These are phyloP conservation scores for Talaromyces trachyspermus DNA, from an alignment of 495 filamentous ascomycete genomes.

Conservation along the genomic window DNA sequence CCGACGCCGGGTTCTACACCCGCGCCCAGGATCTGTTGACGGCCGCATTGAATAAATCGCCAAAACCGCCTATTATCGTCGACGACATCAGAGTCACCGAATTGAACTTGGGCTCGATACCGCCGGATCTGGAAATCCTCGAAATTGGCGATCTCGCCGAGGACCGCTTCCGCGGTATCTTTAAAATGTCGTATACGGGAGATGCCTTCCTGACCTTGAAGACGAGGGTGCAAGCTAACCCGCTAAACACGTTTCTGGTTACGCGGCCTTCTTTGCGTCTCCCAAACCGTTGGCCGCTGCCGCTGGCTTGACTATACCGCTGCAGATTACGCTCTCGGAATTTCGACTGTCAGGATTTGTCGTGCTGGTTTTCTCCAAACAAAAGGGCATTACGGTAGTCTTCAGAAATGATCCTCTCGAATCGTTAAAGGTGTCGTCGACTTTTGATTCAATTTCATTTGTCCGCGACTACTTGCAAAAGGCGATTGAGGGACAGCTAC, in stretches of 20 bases:
- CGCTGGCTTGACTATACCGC: constrained; percentile 84
- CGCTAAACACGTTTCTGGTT: constrained; percentile 88
- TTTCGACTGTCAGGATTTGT: constrained; percentile 97
- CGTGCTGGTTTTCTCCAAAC: constrained; percentile 91
- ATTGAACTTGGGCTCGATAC: constrained; percentile 86
- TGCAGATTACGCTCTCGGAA: constrained; percentile 93
- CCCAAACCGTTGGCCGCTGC: constrained; percentile 88
- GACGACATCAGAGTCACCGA: constrained; percentile 98
- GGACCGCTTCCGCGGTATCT: constrained; percentile 94
- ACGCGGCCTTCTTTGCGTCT: constrained; percentile 88
- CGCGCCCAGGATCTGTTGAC: constrained; percentile 92
- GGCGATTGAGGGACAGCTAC: constrained; percentile 90
- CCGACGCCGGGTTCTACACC: constrained; percentile 81
- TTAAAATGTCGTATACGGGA: constrained; percentile 96
- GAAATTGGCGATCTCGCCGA: constrained; percentile 96
- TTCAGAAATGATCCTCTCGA: constrained; percentile 98
- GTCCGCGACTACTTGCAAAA: constrained; percentile 94
- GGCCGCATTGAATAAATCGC: constrained; percentile 91
- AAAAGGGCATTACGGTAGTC: constrained; percentile 92
- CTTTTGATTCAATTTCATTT: constrained; percentile 97
- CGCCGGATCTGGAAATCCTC: constrained; percentile 89
- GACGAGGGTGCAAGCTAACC: constrained; percentile 95
- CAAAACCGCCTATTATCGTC: constrained; percentile 97
- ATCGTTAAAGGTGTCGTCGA: constrained; percentile 95
- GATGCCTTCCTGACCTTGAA: constrained; percentile 92